Evolutionary conservation across 2,329 filamentous ascomycete genomes (phyloP), one percentile per base, ranked within the genome.

Genomic region (Talaromyces sp.): DNA sequence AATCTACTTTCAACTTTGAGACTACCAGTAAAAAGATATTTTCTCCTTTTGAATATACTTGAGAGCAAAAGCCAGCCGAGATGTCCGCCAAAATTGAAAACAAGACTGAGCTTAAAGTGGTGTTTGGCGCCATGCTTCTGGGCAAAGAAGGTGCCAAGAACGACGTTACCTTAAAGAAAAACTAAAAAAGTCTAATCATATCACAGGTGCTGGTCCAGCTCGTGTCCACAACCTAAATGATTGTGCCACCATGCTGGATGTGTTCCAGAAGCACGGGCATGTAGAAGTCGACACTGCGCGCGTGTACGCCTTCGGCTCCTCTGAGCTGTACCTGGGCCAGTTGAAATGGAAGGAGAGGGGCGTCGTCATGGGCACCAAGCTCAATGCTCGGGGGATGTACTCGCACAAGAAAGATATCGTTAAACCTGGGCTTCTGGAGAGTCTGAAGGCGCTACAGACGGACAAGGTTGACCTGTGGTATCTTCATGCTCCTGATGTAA

Each of bases 401-500:
- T 62, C 60, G 7, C 75, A 76, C 55, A 69, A 61, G 5, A 67
- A 72, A 0, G 69, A 70, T 1, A 69, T 72, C 50, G 63, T 80
- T 26, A 68, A 72, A 0, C 62, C 69, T 5, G 73, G 68, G 3
- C 60, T 81, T 5, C 59, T 66, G 32, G 67, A 71, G 10, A 77
- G 75, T 17, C 63, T 81, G 29, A 62, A 69, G 43, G 77, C 75
- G 1, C 69, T 82, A 14, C 67, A 74, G 35, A 68, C 73, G 0
- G 67, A 73, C 27, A 75, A 74, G 60, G 68, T 83, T 2, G 74
- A 83, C 43, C 76, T 81, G 56, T 81, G 75, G 66, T 84, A 83
- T 61, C 74, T 84, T 2, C 81, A 84, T 63, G 76, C 73, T 0
- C 81, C 81, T 58, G 81, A 84, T 64, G 71, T 76, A n/a, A 76